Evolutionary conservation across 2,329 filamentous ascomycete genomes (phyloP).

Genomic region (Grosmannia penicillata): DNA sequence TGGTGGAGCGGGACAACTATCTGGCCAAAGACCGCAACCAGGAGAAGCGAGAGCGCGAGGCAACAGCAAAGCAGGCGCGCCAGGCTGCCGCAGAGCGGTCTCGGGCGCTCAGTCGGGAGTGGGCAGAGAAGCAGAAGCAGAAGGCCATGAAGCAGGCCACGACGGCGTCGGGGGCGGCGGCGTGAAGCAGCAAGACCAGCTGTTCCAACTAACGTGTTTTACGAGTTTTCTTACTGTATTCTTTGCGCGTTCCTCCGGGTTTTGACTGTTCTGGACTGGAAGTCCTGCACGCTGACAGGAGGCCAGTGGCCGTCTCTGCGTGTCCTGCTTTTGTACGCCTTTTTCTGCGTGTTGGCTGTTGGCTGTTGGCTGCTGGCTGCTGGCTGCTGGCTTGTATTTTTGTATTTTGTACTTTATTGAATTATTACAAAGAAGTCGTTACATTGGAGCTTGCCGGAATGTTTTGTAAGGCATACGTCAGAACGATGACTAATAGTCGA

Average conservation of each 20-base stretch:
- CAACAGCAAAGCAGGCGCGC: constrained; percentile 36
- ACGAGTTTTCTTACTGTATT: not conserved
- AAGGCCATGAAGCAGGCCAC: constrained; percentile 4
- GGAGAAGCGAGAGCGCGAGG: constrained; percentile 39
- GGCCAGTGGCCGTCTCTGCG: no score
- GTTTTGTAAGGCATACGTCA: no score
- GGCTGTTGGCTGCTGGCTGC: not conserved
- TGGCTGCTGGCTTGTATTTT: not conserved
- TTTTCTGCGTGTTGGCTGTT: no score
- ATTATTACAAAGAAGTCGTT: not conserved
- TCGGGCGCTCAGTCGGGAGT: constrained; percentile 42
- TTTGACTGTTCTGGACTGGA: not conserved
- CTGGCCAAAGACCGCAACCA: constrained; percentile 31
- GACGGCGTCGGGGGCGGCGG: not conserved
- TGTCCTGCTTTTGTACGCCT: no score
- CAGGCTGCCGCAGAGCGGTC: constrained; percentile 48
- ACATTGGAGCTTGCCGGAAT: not conserved
- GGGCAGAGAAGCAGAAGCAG: constrained; percentile 31
- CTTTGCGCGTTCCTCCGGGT: not conserved
- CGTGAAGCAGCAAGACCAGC: not conserved
- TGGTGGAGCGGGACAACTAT: constrained; percentile 37
- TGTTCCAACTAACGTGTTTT: not conserved
- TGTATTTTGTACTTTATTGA: not conserved
- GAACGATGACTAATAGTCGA: no score
- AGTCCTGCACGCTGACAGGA: no score